Evolutionary conservation across 495 filamentous ascomycete species (phyloP), one percentile per base, ranked within the genome.

Genomic region (Melanomma pulvis-pyrius): DNA sequence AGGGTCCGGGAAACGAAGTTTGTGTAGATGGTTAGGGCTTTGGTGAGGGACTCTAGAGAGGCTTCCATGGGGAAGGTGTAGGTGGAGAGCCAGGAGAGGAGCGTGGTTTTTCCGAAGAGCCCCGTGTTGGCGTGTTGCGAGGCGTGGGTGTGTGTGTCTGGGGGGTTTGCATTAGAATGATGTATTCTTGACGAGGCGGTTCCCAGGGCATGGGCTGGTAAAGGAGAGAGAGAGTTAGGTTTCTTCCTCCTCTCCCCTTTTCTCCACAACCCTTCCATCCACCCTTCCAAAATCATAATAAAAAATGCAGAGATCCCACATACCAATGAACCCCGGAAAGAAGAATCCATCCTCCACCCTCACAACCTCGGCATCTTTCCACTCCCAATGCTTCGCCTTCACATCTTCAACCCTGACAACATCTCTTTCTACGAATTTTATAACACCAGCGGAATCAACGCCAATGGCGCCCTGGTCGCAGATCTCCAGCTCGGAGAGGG

Each of bases 61-160:
- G 85, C 80, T 77, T 98, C 93, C 59, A 96, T 83, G 0, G 93
- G 93, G 77, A 96, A 98, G n/a, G 93, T 98, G 79, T 98, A 98
- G 3, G 81, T 91, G 66, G 92, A 81, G 5, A 98, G 84, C 93
- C 93, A 98, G 77, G 91, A 86, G 24, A 98, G 84, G 47, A 98
- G 86, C 19, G 92, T 96, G 2, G 88, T 86, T 52, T 88, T 90
- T 74, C 93, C 93, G 73, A 97, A 97, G 70, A 98, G 86, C 54
- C 93, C 93, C 7, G 85, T 81, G 71, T 98, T 98, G 60, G 93
- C 92, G 73, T 96, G 94, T 80, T 98, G 93, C 0, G 92, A 84
- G 49, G 93, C 93, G 76, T 98, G 93, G 67, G 96, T 89, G 76
- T 98, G 93, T 15, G 93, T 96, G 76, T 98, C 93, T 92, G 62